phyloP scores from a whole-genome alignment of 257 asterid species.

The Solanum bukasovii region DNA sequence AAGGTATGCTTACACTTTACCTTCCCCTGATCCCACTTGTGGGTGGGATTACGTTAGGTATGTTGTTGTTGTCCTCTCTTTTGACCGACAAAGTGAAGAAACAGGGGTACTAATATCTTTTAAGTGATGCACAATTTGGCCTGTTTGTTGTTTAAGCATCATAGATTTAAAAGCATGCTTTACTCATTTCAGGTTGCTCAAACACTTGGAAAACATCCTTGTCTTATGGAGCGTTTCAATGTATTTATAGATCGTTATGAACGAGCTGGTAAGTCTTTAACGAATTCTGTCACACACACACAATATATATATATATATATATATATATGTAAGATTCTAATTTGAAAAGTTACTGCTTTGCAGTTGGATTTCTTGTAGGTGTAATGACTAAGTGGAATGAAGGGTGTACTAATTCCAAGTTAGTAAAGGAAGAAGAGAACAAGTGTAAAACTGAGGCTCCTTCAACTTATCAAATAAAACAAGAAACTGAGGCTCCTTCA shows the following conservation, averaged over 20 bases:
- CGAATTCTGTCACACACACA: not conserved
- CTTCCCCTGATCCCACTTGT: too few species aligned
- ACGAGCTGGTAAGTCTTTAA: slow-evolving; percentile 53
- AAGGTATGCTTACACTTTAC: too few species aligned
- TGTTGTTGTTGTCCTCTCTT: too few species aligned
- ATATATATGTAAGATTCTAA: not conserved
- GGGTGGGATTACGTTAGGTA: too few species aligned
- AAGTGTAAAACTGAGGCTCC: not conserved
- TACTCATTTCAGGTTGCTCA: slow-evolving; percentile 51
- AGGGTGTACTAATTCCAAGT: slow-evolving; percentile 22
- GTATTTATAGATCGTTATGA: slow-evolving; percentile 78
- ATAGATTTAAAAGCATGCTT: not conserved
- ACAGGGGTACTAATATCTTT: not conserved
- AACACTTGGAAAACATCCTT: slow-evolving; percentile 73
- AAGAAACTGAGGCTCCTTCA: not conserved
- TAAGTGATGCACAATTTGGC: not conserved
- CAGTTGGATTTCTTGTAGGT: slow-evolving; percentile 94
- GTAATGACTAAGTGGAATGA: slow-evolving; percentile 74
- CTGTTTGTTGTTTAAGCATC: not conserved
- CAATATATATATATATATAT: not conserved
- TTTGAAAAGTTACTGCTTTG: not conserved
- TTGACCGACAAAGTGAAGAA: too few species aligned
- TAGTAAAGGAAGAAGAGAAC: slow-evolving; percentile 50
- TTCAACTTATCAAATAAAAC: not conserved
- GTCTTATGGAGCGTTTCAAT: slow-evolving; percentile 84